Base-by-base conservation (phyloP, 2,329 filamentous ascomycete genomes). In the Pseudogymnoascus sp. region DNA sequence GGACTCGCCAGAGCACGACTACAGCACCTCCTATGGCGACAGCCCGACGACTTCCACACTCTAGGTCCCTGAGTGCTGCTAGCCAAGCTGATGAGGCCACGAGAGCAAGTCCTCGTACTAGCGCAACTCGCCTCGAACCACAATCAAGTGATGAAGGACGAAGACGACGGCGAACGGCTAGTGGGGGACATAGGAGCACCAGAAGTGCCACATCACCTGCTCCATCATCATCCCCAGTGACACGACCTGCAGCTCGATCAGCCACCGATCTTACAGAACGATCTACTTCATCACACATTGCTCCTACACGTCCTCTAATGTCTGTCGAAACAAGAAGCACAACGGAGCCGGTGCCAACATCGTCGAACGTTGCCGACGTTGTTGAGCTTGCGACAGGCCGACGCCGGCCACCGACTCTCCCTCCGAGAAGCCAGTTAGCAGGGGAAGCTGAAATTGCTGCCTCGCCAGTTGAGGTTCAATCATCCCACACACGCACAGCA, bases 221-320 rank as follows among this genome's bases (percentile, higher is more conserved):
- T 16, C 75, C 76, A 60, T 73, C 77, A 1, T 72, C 78, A 42
- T 70, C 77, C 28, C 77, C 64, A 8, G 63, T 82, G 11, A 71
- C 77, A 25, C 77, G 79, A 61, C 80, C 82, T 43, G 81, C 84
- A 11, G 78, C 83, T 21, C 82, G 83, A 21, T 90, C 89, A 16
- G 83, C 87, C 56, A 88, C 84, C 1, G 88, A 92, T 70, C 76
- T 91, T 7, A 75, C 76, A 2, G 66, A 78, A 4, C 77, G 79
- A 43, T 73, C 79, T 63, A 66, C 66, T 23, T 69, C 70, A 62
- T 62, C 66, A 23, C 64, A 67, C 36, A 43, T 65, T 8, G 31
- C 64, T 60, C 38, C 62, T 61, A 60, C 60, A 12, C 69, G 70
- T n/a, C 67, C 71, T 18, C 42, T 61, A 23, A 62, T 66, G 36